These are phyloP conservation scores for Pythium sp. DNA, from an alignment of 352 stramenopile species.

Conservation along the genomic window DNA sequence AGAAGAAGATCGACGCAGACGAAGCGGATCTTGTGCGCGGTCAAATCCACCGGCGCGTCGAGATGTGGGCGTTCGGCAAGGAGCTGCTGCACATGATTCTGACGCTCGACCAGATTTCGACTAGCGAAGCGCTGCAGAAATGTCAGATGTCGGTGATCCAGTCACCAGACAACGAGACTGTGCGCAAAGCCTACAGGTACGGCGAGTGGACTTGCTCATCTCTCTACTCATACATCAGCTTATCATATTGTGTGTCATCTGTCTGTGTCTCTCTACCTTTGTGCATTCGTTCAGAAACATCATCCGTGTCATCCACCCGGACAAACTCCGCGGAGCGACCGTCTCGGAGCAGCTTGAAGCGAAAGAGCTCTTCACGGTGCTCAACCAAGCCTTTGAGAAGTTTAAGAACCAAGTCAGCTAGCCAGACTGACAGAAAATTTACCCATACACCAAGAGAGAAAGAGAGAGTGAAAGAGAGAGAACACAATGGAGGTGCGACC, in stretches of 20 bases:
- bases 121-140: slow-evolving; percentile 66
- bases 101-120: slow-evolving; percentile 80
- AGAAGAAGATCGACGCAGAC: slow-evolving; percentile 76
- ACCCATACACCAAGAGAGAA: neutral
- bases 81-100: slow-evolving; percentile 81
- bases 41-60: slow-evolving; percentile 69
- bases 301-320: slow-evolving; percentile 83
- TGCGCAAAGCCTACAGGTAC: slow-evolving; percentile 81
- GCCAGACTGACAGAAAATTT: neutral
- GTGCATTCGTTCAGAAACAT: slow-evolving; percentile 52
- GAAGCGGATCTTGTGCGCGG: slow-evolving; percentile 76
- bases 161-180: slow-evolving; percentile 74
- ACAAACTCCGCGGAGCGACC: slow-evolving; percentile 77
- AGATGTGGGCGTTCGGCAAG: slow-evolving; percentile 86
- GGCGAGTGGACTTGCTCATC: neutral
- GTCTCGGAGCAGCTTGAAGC: slow-evolving; percentile 81
- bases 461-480: neutral
- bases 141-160: slow-evolving; percentile 78
- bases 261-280: slow-evolving; percentile 3
- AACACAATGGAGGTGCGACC: neutral
- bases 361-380: slow-evolving; percentile 84
- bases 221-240: neutral
- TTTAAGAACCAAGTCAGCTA: slow-evolving; percentile 59
- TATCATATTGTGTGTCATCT: neutral
- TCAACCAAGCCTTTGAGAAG: slow-evolving; percentile 87